phyloP scores from a whole-genome alignment of 805 yeast species.

The Metschnikowia bowlesiae region DNA sequence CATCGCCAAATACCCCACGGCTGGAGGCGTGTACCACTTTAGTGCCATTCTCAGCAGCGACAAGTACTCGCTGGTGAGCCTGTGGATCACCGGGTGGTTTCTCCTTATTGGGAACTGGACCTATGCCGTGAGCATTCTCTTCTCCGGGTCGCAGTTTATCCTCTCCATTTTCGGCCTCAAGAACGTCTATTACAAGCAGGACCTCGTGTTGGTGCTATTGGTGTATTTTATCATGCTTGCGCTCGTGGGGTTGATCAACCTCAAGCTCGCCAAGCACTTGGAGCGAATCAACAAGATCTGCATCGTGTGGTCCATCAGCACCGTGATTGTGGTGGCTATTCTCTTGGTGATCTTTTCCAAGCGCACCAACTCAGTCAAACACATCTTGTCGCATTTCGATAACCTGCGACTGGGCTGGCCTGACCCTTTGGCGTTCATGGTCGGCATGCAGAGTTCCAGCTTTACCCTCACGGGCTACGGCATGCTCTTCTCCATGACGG shows the following conservation, averaged over 20 bases:
- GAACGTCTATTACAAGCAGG: slow-evolving; percentile 54
- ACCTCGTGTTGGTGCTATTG: slow-evolving; percentile 50
- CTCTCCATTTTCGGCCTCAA: slow-evolving; percentile 62
- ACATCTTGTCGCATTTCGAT: slow-evolving; percentile 63
- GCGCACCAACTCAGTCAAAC: slow-evolving; percentile 54
- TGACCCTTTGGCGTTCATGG: slow-evolving; percentile 60
- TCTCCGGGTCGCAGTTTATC: slow-evolving; percentile 72
- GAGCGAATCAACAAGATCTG: slow-evolving; percentile 64
- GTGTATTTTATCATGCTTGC: slow-evolving; percentile 55
- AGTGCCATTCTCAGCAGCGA: slow-evolving; percentile 65
- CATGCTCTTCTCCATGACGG: slow-evolving; percentile 74
- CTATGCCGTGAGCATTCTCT: slow-evolving; percentile 67
- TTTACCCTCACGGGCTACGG: slow-evolving; percentile 83
- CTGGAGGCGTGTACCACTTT: slow-evolving; percentile 73
- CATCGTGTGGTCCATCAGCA: slow-evolving; percentile 71
- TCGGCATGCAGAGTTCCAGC: slow-evolving; percentile 74
- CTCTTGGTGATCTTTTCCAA: slow-evolving; percentile 55
- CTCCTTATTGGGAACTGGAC: slow-evolving; percentile 73
- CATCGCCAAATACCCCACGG: slow-evolving; percentile 70
- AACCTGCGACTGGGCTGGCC: slow-evolving; percentile 77
- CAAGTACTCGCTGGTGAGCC: slow-evolving; percentile 50
- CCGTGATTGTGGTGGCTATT: slow-evolving; percentile 64
- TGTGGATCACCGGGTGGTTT: slow-evolving; percentile 81
- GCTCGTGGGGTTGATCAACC: slow-evolving; percentile 59
- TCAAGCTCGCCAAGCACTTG: slow-evolving; percentile 53